Conservation (phyloP, 2,329 filamentous ascomycete species). For the Diaporthe helianthi region DNA sequence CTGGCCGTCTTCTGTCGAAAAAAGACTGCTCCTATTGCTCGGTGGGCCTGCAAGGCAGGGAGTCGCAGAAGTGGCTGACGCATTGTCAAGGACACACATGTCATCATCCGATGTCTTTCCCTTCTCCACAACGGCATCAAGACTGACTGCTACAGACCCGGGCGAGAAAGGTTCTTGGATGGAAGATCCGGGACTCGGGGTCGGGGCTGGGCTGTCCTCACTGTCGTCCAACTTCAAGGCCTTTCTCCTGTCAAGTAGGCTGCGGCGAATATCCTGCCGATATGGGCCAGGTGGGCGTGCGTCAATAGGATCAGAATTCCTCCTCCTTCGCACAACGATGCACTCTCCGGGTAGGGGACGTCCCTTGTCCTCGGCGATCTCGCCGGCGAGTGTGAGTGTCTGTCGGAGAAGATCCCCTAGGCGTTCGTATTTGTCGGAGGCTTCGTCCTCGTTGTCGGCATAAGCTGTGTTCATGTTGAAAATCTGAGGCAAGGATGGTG, state of each 20-base stretch:
- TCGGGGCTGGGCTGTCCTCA: not conserved
- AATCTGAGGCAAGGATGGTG: not conserved
- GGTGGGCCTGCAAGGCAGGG: not conserved
- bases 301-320: not conserved
- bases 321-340: constrained; percentile 17
- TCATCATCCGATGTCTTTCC: constrained; percentile 1
- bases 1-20: constrained; percentile 1
- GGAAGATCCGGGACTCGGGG: constrained; percentile 7
- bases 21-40: not conserved
- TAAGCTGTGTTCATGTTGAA: not conserved
- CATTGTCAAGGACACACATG: constrained; percentile 18
- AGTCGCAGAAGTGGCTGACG: not conserved
- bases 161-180: constrained; percentile 32
- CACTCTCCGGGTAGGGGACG: not conserved
- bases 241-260: not conserved
- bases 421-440: not conserved
- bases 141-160: constrained; percentile 24
- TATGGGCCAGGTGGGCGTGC: not conserved
- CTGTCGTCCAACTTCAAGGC: not conserved
- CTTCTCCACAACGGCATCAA: constrained; percentile 30
- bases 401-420: constrained; percentile 27
- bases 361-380: constrained; percentile 14
- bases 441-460: not conserved
- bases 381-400: constrained; percentile 24
- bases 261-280: not conserved